phyloP scores from a whole-genome alignment of 179 eudicot species.

The Amaranthus tricolor region DNA sequence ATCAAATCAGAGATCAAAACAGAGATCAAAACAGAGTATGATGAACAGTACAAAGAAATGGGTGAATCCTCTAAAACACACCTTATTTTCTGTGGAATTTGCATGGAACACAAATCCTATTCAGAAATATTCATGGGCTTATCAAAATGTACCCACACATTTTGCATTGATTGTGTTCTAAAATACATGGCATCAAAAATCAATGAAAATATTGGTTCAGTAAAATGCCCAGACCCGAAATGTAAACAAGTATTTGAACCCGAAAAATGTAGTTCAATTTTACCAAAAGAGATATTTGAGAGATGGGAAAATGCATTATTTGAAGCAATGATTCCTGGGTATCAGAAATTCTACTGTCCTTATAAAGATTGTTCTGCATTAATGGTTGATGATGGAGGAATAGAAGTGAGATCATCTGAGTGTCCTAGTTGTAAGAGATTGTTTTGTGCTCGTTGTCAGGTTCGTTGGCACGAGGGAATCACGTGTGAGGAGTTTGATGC shows the following conservation, averaged over 20 bases:
- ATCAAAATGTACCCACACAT: constrained; percentile 29
- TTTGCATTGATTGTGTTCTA: constrained; percentile 37
- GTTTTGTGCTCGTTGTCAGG: constrained; percentile 45
- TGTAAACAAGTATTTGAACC: constrained; percentile 32
- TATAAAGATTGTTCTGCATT: constrained; percentile 45
- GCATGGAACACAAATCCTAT: constrained; percentile 37
- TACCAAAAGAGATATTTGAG: constrained; percentile 27
- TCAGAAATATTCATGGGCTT: constrained; percentile 33
- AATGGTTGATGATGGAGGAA: constrained; percentile 29
- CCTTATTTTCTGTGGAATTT: constrained; percentile 36
- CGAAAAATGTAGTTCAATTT: constrained; percentile 12
- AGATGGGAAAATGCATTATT: constrained; percentile 40
- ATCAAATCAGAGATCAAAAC: neutral
- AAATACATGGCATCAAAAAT: constrained; percentile 33
- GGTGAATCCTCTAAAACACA: constrained; percentile 34
- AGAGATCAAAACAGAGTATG: neutral
- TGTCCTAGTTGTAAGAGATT: constrained; percentile 38
- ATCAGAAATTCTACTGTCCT: constrained; percentile 46
- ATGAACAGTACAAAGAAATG: constrained; percentile 4
- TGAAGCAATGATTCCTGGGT: constrained; percentile 31
- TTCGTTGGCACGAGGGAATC: constrained; percentile 41
- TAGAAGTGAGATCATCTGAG: constrained; percentile 22
- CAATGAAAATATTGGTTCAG: constrained; percentile 16
- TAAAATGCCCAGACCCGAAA: constrained; percentile 31
- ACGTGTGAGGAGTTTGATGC: constrained; percentile 37